Conservation (phyloP, 305 asterid genomes). For the Fraxinus greggii region DNA sequence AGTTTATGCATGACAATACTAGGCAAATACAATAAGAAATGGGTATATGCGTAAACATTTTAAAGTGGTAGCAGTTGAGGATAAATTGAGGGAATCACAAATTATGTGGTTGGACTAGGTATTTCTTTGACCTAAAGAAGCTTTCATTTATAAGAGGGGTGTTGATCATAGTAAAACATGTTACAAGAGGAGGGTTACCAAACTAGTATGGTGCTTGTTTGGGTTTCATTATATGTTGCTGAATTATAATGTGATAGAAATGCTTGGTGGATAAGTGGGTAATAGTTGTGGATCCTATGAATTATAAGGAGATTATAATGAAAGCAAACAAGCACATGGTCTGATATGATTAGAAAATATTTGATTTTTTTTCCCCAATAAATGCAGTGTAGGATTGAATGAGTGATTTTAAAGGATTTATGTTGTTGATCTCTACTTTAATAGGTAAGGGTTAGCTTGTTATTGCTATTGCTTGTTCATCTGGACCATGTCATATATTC, state of each 20-base stretch:
- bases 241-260: too few species aligned
- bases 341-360: background rate
- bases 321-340: background rate
- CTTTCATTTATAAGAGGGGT: background rate
- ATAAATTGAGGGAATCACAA: background rate
- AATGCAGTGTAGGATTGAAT: background rate
- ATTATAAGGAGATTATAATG: too few species aligned
- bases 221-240: too few species aligned
- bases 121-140: background rate
- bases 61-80: background rate
- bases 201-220: background rate
- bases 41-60: background rate
- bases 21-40: background rate
- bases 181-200: background rate
- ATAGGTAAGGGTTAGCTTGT: background rate
- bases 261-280: too few species aligned
- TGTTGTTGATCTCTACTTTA: background rate
- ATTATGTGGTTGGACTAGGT: background rate
- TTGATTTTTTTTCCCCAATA: background rate
- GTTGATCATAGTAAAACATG: background rate
- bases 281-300: too few species aligned
- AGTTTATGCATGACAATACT: background rate
- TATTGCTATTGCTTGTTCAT: background rate
- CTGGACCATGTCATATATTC: background rate
- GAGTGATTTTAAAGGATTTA: background rate